Evolutionary conservation across 2,329 filamentous ascomycete genomes (phyloP), one percentile per base, ranked within the genome.

Genomic region (Aspergillus sp.): DNA sequence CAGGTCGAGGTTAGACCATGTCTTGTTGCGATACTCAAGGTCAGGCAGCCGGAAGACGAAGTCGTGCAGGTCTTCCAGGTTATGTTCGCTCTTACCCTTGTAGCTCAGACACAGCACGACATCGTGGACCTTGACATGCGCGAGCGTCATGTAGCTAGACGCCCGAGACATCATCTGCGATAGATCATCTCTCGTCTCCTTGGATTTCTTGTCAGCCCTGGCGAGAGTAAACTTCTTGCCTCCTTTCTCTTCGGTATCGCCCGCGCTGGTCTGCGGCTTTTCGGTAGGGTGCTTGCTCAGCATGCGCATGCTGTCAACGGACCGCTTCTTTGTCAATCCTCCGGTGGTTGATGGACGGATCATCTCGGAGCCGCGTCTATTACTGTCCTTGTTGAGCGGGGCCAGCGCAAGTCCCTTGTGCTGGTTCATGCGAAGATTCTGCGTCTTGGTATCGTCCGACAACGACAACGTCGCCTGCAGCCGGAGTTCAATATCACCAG

Each of bases 11-110:
- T 97, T 98, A 5, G 89, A 96, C 93, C 93, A 98, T 6, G 90
- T 97, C 74, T 98, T 98, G 76, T 98, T 98, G 53, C 88, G 82
- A 72, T 95, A 97, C 65, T 98, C 93, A 41, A 98, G 83, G 2
- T 86, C 85, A 3, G 93, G 93, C 70, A 98, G 81, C 32, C 88
- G 83, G 78, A 98, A 98, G 42, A 98, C 93, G 57, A 98, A 94
- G 62, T 97, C 85, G 68, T 98, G 91, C 10, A 98, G 85, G 66
- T 98, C 94, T 70, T 96, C 89, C 48, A 98, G 79, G 60, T 97
- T 98, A 62, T 90, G 88, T 54, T 94, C 88, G 40, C 90, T 88
- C 65, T 89, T 94, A 61, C 94, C 93, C 67, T 97, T 95, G 77
- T 96, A 96, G 62, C 87, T 94, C 29, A 98, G 77, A 64, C 93